These are phyloP conservation scores for Scheffersomyces lignosus DNA, from an alignment of 805 yeast genomes.

Conservation along the genomic window DNA sequence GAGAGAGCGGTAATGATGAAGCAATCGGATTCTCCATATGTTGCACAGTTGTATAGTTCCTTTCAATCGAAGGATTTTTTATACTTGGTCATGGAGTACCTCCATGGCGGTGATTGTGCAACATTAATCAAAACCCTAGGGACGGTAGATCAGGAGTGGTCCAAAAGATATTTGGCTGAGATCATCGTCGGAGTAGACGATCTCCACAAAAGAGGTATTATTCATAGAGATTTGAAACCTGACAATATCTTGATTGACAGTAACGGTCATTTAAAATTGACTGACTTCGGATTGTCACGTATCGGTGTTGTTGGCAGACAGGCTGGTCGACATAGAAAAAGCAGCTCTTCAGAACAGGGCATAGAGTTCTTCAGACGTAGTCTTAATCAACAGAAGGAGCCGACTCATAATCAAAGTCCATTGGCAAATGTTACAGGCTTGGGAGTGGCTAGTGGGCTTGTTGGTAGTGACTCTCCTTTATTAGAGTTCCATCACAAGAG, in stretches of 20 bases:
- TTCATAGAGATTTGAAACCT: slow-evolving; percentile 94
- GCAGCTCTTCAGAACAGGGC: slow-evolving; percentile 43
- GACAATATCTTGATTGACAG: slow-evolving; percentile 87
- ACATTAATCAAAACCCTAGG: slow-evolving; percentile 82
- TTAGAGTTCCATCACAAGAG: slow-evolving; percentile 30
- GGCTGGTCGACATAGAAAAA: slow-evolving; percentile 41
- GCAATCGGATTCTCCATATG: slow-evolving; percentile 89
- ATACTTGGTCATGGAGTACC: slow-evolving; percentile 93
- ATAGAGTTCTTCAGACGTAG: slow-evolving; percentile 40
- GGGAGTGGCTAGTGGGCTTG: slow-evolving; percentile 5
- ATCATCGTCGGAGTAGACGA: slow-evolving; percentile 88
- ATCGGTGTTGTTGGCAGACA: slow-evolving; percentile 88
- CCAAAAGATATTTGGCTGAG: slow-evolving; percentile 82
- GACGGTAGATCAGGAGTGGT: slow-evolving; percentile 83
- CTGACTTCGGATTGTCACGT: slow-evolving; percentile 92
- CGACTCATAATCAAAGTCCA: slow-evolving; percentile 22
- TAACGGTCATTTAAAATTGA: slow-evolving; percentile 85
- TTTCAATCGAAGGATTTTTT: slow-evolving; percentile 87
- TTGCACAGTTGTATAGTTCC: slow-evolving; percentile 82
- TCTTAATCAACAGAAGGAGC: slow-evolving; percentile 11
- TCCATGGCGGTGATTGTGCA: slow-evolving; percentile 95
- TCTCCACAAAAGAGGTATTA: slow-evolving; percentile 82
- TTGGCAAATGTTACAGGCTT: slow-evolving; percentile 17
- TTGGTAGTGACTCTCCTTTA: slow-evolving; percentile 23
- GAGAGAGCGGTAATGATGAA: slow-evolving; percentile 99